A percentile compares a stretch with the other conserved stretches of the same genome.
Conservation (phyloP, 441 rosid genomes). For the Bocquillonia castaneifolia region DNA sequence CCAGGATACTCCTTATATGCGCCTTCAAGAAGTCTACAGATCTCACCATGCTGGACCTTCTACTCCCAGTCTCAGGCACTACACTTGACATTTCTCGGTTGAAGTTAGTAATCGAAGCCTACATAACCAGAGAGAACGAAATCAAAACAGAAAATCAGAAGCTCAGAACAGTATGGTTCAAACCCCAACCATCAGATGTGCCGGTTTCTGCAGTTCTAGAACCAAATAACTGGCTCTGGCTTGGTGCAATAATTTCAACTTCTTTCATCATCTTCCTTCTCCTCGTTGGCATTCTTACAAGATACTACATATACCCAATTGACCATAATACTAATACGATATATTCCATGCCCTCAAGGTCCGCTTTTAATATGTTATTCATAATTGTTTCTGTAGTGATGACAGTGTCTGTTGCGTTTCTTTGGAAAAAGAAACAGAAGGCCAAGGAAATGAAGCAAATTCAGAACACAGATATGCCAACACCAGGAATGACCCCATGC, state of each 20-base stretch:
- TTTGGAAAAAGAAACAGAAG: constrained; percentile 48
- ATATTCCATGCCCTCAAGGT: constrained; percentile 32
- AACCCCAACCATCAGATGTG: constrained; percentile 41
- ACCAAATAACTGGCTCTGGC: constrained; percentile 70
- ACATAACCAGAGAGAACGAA: constrained; percentile 52
- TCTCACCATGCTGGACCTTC: constrained; percentile 65
- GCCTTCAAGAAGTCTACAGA: constrained; percentile 59
- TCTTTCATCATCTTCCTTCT: constrained; percentile 60
- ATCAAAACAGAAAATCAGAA: constrained; percentile 23
- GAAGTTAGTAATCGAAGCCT: constrained; percentile 62
- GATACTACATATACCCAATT: constrained; percentile 54
- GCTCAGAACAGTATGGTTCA: constrained; percentile 48
- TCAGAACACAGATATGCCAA: constrained; percentile 33
- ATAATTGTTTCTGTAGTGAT: constrained; percentile 38
- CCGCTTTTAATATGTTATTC: constrained; percentile 42
- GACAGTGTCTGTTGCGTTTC: constrained; percentile 41
- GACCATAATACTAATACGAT: constrained; percentile 41
- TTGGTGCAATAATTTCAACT: constrained; percentile 51
- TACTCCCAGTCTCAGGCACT: constrained; percentile 49
- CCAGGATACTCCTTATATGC: constrained; percentile 50
- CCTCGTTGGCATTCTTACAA: constrained; percentile 47
- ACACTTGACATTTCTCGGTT: constrained; percentile 39
- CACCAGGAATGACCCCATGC: constrained; percentile 14
- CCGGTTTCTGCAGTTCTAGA: constrained; percentile 64
- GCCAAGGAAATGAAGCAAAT: constrained; percentile 35